Evolutionary conservation across 1,284 basidiomycete genomes (phyloP), one percentile per base, ranked within the genome.

Genomic region (Moesziomyces aphidis): DNA sequence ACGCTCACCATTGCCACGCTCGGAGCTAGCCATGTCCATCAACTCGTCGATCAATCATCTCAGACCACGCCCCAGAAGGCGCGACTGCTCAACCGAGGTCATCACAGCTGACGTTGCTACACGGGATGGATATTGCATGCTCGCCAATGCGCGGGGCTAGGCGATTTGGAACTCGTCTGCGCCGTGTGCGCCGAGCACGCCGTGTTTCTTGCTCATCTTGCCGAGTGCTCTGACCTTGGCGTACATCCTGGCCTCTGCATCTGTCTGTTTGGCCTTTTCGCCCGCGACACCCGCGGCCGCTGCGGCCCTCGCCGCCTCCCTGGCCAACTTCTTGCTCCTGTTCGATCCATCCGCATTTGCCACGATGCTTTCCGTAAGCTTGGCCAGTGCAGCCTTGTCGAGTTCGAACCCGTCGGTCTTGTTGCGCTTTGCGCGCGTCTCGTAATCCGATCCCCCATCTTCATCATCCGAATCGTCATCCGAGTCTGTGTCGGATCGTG

Each of bases 221-320:
- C 95, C 95, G 85, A 94, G 91, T 34, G 89, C 89, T 51, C 95
- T 89, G 39, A 97, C 94, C 43, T 92, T 90, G 55, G 90, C 90
- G 80, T 92, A 91, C 95, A 97, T 97, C 51, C 94, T 89, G 79
- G 88, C 88, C 86, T 95, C 94, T 6, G 91, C 89, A 68, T 90
- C 90, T 19, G 85, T 86, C 52, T 76, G 72, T n/a, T 64, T 64
- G 5, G 55, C 60, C 55, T 55, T 68, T 5, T 60, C 60, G 9
- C 44, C 61, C 15, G 47, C 48, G 3, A 56, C 50, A 0, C 48
- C 60, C 3, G 59, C 64, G 1, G 59, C 57, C 0, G 49, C 61
- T 3, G 52, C 70, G 1, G 68, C 64, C 21, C 58, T 54, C 1
- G 49, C 54, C 4, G 60, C 63, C 17, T 63, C 65, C 7, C 50